Conservation (phyloP, 1,284 basidiomycete species). For the Cutaneotrichosporon mucoides region DNA sequence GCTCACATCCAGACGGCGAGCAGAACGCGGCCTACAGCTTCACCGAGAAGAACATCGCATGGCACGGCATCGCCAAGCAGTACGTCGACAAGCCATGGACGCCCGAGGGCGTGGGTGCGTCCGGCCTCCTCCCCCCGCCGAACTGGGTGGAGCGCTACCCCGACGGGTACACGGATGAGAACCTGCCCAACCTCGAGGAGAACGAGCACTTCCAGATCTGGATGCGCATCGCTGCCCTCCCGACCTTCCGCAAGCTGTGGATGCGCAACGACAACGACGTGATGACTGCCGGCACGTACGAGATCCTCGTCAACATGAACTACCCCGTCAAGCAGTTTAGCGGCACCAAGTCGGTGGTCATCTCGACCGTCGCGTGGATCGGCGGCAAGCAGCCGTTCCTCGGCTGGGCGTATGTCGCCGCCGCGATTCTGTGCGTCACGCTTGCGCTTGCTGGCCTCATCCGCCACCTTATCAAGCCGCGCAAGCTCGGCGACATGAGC, state of each 20-base stretch:
- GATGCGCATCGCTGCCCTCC: conserved; percentile 97
- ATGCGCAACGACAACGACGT: conserved; percentile 78
- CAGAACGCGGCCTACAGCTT: conserved; percentile 65
- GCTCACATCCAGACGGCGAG: conserved; percentile 52
- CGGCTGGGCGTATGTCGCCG: conserved; percentile 92
- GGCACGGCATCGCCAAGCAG: conserved; percentile 90
- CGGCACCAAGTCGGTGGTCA: conserved; percentile 94
- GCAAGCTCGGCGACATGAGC: conserved; percentile 58
- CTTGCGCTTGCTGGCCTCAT: conserved; percentile 85
- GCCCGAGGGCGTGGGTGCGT: conserved; percentile 54
- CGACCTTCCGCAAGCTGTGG: conserved; percentile 93
- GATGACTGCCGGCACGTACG: conserved; percentile 72
- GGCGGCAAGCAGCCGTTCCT: conserved; percentile 92
- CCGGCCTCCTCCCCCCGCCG: conserved; percentile 79
- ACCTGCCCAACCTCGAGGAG: conserved; percentile 68
- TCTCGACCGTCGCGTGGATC: conserved; percentile 96
- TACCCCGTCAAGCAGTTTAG: conserved; percentile 88
- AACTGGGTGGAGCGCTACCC: conserved; percentile 78
- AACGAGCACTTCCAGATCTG: conserved; percentile 99
- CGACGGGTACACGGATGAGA: conserved; percentile 63
- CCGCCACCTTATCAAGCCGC: conserved; percentile 86
- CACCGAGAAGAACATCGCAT: conserved; percentile 77
- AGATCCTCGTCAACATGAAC: conserved; percentile 76
- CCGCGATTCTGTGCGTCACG: conserved; percentile 79
- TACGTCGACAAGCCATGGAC: conserved; percentile 61